phyloP scores from a whole-genome alignment of 1,139 yeast genomes.

The Blastobotrys malaysiensis region DNA sequence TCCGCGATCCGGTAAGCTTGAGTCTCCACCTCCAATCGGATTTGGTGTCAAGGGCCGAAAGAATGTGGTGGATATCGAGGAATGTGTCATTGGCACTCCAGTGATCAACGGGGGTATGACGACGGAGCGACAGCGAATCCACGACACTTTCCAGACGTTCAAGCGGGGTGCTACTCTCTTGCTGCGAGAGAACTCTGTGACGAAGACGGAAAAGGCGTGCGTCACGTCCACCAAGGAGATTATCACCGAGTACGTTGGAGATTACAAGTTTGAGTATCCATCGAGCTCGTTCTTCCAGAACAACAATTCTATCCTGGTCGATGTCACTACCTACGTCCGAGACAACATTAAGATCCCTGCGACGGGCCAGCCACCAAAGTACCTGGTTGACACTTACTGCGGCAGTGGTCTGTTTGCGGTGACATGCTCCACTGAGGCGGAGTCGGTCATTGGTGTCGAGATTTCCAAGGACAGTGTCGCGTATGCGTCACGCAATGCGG shows the following conservation, averaged over 20 bases:
- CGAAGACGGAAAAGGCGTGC: constrained; percentile 37
- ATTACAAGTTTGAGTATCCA: constrained; percentile 69
- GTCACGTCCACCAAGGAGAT: constrained; percentile 69
- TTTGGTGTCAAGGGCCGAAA: constrained; percentile 80
- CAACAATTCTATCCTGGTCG: constrained; percentile 83
- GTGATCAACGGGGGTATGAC: constrained; percentile 68
- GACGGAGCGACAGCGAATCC: constrained; percentile 60
- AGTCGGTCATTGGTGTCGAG: constrained; percentile 87
- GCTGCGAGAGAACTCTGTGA: constrained; percentile 61
- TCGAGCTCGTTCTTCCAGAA: constrained; percentile 97
- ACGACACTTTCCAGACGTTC: constrained; percentile 45
- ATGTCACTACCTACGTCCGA: constrained; percentile 74
- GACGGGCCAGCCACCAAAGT: constrained; percentile 42
- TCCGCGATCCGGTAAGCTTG: constrained; percentile 46
- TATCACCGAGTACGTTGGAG: constrained; percentile 72
- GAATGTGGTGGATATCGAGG: constrained; percentile 84
- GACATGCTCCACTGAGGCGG: constrained; percentile 74
- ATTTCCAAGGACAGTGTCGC: constrained; percentile 86
- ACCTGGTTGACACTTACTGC: constrained; percentile 93
- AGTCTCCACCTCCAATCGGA: constrained; percentile 67
- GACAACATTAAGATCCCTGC: constrained; percentile 51
- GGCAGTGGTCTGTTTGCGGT: constrained; percentile 94
- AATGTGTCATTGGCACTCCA: constrained; percentile 82
- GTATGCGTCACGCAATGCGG: constrained; percentile 80
- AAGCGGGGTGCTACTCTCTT: constrained; percentile 85